These are phyloP conservation scores for Aureobasidium sp. DNA, from an alignment of 2,329 filamentous ascomycete genomes.

Conservation along the genomic window DNA sequence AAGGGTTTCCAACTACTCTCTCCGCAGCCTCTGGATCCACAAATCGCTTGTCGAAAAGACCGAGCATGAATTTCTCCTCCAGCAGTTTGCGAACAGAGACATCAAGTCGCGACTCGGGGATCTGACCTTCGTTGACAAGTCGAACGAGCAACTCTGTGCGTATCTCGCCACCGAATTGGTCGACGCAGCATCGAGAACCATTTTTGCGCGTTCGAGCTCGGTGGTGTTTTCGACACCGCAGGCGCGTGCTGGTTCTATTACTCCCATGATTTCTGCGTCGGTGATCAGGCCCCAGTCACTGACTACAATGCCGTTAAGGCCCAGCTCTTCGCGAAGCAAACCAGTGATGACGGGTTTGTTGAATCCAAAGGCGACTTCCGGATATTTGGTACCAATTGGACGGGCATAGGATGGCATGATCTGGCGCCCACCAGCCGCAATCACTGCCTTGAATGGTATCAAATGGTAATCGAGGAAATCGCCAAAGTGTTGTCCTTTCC, in stretches of 20 bases:
- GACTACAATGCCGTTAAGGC: neutral
- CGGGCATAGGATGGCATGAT: constrained; percentile 3
- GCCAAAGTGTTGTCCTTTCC: constrained; percentile 1
- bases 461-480: neutral
- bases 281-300: constrained; percentile 4
- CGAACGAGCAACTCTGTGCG: neutral
- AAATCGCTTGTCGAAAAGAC: neutral
- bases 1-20: neutral
- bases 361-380: constrained; percentile 1
- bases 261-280: neutral
- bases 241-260: neutral
- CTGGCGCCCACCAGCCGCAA: neutral
- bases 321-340: neutral
- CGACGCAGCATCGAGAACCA: constrained; percentile 5
- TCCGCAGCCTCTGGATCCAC: neutral
- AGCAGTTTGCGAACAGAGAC: constrained; percentile 1
- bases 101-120: neutral
- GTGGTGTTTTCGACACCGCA: constrained; percentile 5
- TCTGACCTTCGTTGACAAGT: neutral
- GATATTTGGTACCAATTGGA: constrained; percentile 1
- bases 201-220: neutral
- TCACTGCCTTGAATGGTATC: neutral
- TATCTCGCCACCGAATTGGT: constrained; percentile 4
- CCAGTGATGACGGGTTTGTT: constrained; percentile 6
- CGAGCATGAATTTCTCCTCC: neutral